Evolutionary conservation across 192 early-diverging fungal species (phyloP).

Genomic region (Dimargaris xerosporica): DNA sequence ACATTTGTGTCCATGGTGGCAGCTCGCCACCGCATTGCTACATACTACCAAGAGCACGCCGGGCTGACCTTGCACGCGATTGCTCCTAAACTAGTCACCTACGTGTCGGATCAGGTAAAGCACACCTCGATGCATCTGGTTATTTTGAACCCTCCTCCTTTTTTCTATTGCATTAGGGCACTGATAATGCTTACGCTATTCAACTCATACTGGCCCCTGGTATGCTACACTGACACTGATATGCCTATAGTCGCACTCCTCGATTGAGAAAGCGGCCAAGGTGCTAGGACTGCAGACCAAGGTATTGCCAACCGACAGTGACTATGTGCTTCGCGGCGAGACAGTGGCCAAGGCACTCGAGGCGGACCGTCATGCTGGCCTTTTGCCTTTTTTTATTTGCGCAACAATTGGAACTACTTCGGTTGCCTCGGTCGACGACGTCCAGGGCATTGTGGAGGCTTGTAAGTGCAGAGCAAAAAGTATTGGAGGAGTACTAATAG

Average conservation of each 20-base stretch:
- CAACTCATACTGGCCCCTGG: no score
- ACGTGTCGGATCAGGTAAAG: conserved; percentile 36
- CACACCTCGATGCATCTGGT: neutral
- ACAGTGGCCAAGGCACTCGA: conserved; percentile 29
- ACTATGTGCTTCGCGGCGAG: conserved; percentile 22
- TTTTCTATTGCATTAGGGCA: neutral
- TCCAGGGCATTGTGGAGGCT: conserved; percentile 34
- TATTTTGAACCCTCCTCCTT: neutral
- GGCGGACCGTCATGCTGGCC: conserved; percentile 28
- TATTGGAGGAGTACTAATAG: no score
- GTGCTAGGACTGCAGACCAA: conserved; percentile 26
- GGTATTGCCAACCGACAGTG: conserved; percentile 23
- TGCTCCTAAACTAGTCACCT: conserved; percentile 31
- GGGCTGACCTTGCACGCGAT: neutral
- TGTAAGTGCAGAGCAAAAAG: conserved; percentile 12
- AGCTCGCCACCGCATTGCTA: conserved; percentile 21
- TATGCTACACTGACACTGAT: no score
- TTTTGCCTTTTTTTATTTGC: conserved; percentile 45
- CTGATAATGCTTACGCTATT: no score
- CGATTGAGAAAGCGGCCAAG: conserved; percentile 34
- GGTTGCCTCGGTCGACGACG: conserved; percentile 34
- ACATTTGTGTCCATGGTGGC: conserved; percentile 40
- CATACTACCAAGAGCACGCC: neutral
- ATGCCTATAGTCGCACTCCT: conserved; percentile 30
- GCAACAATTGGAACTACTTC: conserved; percentile 51